These are phyloP conservation scores for Colletotrichum viniferum DNA, from an alignment of 2,329 filamentous ascomycete species.

Conservation along the genomic window DNA sequence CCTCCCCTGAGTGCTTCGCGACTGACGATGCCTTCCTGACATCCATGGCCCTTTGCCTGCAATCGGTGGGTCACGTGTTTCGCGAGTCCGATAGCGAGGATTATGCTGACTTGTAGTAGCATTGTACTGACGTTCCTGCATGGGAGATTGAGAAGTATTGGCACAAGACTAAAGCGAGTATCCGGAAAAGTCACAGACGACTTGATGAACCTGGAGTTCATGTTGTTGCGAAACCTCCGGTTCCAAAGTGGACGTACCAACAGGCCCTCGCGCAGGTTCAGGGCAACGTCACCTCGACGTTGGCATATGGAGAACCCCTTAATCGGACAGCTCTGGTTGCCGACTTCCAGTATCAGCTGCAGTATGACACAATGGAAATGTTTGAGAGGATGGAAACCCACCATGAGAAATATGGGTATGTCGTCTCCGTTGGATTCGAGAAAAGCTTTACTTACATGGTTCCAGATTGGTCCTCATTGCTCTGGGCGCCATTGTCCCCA, in stretches of 20 bases:
- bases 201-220: not conserved
- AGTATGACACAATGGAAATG: slow-evolving; percentile 58
- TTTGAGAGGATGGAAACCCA: slow-evolving; percentile 50
- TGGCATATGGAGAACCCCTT: slow-evolving; percentile 12
- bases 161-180: not conserved
- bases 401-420: slow-evolving; percentile 24
- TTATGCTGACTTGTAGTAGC: slow-evolving; percentile 23
- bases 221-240: not conserved
- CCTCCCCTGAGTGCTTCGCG: slow-evolving; percentile 30
- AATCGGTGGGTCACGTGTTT: slow-evolving; percentile 29
- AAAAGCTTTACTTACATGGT: not conserved
- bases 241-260: not conserved
- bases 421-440: not conserved
- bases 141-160: slow-evolving; percentile 29
- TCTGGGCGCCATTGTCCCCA: slow-evolving; percentile 27
- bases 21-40: slow-evolving; percentile 31
- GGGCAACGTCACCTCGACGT: not conserved
- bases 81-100: not conserved
- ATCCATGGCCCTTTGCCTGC: slow-evolving; percentile 38
- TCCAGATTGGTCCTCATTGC: slow-evolving; percentile 26
- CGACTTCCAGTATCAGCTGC: slow-evolving; percentile 31
- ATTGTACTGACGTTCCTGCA: slow-evolving; percentile 32
- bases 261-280: not conserved
- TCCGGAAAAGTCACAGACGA: not conserved
- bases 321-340: slow-evolving; percentile 36